Evolutionary conservation across 768 basidiomycete genomes (phyloP), one percentile per base, ranked within the genome.

Genomic region (Lactifluus echinatus): DNA sequence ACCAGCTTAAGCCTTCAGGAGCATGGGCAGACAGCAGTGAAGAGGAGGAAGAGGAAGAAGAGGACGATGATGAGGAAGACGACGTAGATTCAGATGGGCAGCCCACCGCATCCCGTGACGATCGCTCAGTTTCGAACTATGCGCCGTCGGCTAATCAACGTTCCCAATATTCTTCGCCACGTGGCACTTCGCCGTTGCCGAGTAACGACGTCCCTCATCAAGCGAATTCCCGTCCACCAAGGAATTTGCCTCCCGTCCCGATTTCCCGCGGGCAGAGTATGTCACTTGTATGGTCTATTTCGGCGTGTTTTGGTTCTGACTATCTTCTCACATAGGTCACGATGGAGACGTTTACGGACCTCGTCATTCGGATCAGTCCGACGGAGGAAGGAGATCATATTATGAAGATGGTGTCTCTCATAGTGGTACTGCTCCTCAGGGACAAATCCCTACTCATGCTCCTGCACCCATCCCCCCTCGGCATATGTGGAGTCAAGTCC

Each of bases 401-500:
- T 77, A 81, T 56, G 84, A 85, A 24, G 80, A 80, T 56, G 75
- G 61, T 37, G 47, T 59, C 48, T 59, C 61, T 17, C 58, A 56
- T 24, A 39, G 39, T n/a, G 40, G 52, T 2, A 33, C 47, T 8
- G 37, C 21, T 26, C 31, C 51, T 19, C 57, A 56, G 2, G 31
- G 59, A 33, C 45, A 49, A 17, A 61, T 54, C 8, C 52, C 61
- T 14, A 62, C 60, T 2, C 55, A 63, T 28, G 63, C 63, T 1
- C 60, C 61, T n/a, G 63, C 57, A 21, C 61, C 61, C 50, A 71
- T 81, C 44, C 72, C 81, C 28, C 79, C 87, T 43, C 85, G 88
- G 54, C 81, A 74, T 47, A 78, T 94, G 55, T 97, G 93, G 94
- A 93, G 87, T 65, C 85, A 90, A 68, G 89, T 88, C 45, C 82